Base-by-base conservation (phyloP, 257 asterid genomes). In the Solanum gandarillasii region DNA sequence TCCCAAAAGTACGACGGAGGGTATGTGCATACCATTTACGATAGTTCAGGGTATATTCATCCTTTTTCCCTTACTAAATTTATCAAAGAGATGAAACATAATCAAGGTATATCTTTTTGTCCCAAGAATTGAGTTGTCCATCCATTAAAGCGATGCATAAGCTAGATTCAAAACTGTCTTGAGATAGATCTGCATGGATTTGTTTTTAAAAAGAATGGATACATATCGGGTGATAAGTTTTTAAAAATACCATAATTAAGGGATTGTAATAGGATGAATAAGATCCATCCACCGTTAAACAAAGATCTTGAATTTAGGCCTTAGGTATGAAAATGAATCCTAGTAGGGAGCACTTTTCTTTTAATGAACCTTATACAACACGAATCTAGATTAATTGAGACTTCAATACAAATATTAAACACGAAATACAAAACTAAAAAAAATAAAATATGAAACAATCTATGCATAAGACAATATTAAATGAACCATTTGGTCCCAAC, bases 171-270 rank as follows among this genome's bases (percentile, higher is more conserved):
- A 20, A 72, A 73, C 2, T 1, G 2, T 7, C 1, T 8, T 18
- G 79, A 72, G 43, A 18, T 5, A 31, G 43, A 32, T 18, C 0
- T 14, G 1, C 9, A 20, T 16, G 25, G 18, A 31, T 31, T 31
- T 39, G 39, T 39, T 41, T 41, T 39, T 39, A 5, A 68, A 70
- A 8, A 71, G 5, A 71, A 71, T 1, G 4, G 0, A 32, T 9
- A 12, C 0, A 5, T 2, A 6, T 1, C 0, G 23, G 1, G 21
- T 68, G 74, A 4, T 27, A 12, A 68, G 0, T 5, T 25, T 23
- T 23, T 0, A 60, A 62, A 12, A 27, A 68, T 16, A 7, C 13
- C 1, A 71, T 4, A 2, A 9, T 48, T 2, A 48, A 2, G 3
- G 4, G 4, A 1, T 32, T 72, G n/a, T 16, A 6, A 6, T 72